Conservation (phyloP, 345 rosid species). For the Zanthoxylum bungeanum region DNA sequence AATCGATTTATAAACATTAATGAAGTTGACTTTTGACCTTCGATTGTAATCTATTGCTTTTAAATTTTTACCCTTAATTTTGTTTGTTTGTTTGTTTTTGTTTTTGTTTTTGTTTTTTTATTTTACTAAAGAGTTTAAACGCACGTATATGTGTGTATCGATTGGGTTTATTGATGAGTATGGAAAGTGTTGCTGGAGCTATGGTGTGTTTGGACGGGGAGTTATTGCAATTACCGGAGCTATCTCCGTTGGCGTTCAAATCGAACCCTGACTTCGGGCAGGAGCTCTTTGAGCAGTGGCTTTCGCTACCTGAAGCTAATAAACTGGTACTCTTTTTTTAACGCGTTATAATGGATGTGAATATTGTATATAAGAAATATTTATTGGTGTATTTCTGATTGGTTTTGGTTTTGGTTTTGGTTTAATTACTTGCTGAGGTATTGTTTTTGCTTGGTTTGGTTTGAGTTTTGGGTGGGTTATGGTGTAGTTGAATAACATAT, state of each 20-base stretch:
- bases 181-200: conserved; percentile 50
- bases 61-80: not conserved
- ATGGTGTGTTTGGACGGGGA: conserved; percentile 73
- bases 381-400: not conserved
- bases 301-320: conserved; percentile 77
- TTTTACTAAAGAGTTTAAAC: not conserved
- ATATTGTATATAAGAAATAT: not conserved
- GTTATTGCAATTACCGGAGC: conserved; percentile 75
- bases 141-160: conserved; percentile 16
- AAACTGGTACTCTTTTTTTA: conserved; percentile 60
- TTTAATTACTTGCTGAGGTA: not conserved
- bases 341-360: not conserved
- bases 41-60: conserved; percentile 19
- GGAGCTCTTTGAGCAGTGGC: conserved; percentile 91
- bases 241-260: conserved; percentile 69
- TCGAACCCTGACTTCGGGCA: conserved; percentile 71
- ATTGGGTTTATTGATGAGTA: conserved; percentile 32
- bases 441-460: not conserved
- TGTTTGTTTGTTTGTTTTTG: too few relatives aligned
- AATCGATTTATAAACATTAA: not conserved
- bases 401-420: not conserved
- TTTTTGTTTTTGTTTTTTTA: too few relatives aligned
- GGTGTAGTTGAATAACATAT: not conserved
- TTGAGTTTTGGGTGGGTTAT: not conserved
- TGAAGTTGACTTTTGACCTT: conserved; percentile 8